phyloP scores from a whole-genome alignment of 140 eudicot genomes.

The Oenanthe javanica region DNA sequence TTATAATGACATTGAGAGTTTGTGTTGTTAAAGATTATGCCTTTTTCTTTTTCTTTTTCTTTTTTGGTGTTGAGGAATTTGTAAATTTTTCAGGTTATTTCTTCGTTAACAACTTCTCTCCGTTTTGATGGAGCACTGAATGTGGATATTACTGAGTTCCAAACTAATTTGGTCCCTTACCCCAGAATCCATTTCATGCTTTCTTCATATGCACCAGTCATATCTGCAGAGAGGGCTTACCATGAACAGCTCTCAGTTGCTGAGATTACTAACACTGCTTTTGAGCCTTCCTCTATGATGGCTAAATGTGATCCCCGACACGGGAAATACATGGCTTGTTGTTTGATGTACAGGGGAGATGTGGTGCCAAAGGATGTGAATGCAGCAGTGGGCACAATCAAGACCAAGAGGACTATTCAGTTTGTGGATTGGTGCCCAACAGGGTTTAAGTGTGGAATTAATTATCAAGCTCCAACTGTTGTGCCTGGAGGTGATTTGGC shows the following conservation, averaged over 20 bases:
- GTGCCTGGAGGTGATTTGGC: too few relatives aligned
- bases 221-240: neutral
- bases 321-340: slow-evolving; percentile 1
- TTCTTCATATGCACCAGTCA: neutral
- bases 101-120: neutral
- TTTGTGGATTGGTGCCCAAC: too few relatives aligned
- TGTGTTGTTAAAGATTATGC: neutral
- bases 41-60: neutral
- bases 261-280: neutral
- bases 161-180: neutral
- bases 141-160: slow-evolving; percentile 5
- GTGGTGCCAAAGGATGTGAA: too few relatives aligned
- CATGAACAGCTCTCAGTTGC: slow-evolving; percentile 6
- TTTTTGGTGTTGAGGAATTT: neutral
- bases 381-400: too few relatives aligned
- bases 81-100: slow-evolving; percentile 2
- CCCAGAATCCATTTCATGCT: slow-evolving; percentile 8
- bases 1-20: neutral
- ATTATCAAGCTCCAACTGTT: too few relatives aligned
- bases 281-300: slow-evolving; percentile 5
- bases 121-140: slow-evolving; percentile 3
- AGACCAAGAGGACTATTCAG: too few relatives aligned
- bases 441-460: too few relatives aligned
- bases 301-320: slow-evolving; percentile 4
- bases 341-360: too few relatives aligned